Evolutionary conservation across 805 yeast genomes (phyloP).

Genomic region (Pichia heedii): DNA sequence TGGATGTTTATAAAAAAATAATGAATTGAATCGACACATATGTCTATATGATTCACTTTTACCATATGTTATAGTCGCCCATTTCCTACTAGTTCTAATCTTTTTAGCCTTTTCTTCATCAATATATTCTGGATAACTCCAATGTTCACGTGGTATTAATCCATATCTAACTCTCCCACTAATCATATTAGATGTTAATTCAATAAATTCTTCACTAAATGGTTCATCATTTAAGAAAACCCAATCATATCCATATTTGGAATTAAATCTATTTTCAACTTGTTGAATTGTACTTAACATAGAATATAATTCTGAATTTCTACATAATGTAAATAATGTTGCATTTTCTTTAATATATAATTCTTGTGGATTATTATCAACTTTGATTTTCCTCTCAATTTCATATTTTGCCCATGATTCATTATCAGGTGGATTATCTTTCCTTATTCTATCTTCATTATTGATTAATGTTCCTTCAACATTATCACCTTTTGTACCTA

Average conservation of each 20-base stretch:
- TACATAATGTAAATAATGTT: conserved; percentile 43
- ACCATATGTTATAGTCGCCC: conserved; percentile 46
- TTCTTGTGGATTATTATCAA: neutral
- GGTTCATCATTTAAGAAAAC: conserved; percentile 42
- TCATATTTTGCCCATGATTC: conserved; percentile 10
- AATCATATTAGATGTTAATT: conserved; percentile 27
- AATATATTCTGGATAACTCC: conserved; percentile 44
- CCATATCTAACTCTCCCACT: conserved; percentile 42
- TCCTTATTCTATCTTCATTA: conserved; percentile 5
- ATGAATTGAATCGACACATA: conserved; percentile 48
- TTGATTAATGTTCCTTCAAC: conserved; percentile 7
- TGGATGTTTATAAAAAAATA: conserved; percentile 49
- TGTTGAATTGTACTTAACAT: conserved; percentile 33
- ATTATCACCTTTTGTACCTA: neutral
- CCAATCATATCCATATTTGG: conserved; percentile 33
- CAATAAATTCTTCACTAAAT: conserved; percentile 34
- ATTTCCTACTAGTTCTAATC: conserved; percentile 26
- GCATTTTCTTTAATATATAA: conserved; percentile 39
- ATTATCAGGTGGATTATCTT: conserved; percentile 9
- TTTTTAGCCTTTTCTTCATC: conserved; percentile 33
- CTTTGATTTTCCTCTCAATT: conserved; percentile 8
- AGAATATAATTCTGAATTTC: conserved; percentile 34
- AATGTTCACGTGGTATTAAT: conserved; percentile 37
- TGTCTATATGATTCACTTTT: conserved; percentile 60
- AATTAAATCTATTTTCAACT: conserved; percentile 34